Evolutionary conservation across 768 basidiomycete genomes (phyloP).

Genomic region (Boletales sp.): DNA sequence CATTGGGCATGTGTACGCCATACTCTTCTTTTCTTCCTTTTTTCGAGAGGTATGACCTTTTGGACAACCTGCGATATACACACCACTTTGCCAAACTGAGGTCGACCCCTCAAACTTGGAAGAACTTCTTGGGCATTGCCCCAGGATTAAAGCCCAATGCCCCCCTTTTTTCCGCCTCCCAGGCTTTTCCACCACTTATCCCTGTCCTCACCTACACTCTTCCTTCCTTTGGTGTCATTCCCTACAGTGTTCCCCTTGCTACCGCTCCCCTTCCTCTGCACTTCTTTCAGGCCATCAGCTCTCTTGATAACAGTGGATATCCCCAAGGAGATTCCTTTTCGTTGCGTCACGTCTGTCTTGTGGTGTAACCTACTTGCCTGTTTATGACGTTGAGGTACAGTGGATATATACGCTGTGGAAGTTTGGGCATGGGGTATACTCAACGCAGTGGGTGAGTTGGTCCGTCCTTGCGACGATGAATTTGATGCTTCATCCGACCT

Average conservation of each 20-base stretch:
- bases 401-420: not conserved
- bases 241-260: conserved; percentile 1
- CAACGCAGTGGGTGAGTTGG: not conserved
- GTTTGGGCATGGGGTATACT: not conserved
- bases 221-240: not conserved
- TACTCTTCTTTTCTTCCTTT: too few relatives aligned
- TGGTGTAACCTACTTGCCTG: not conserved
- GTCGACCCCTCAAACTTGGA: too few relatives aligned
- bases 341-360: conserved; percentile 2
- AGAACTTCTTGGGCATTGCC: too few relatives aligned
- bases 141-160: conserved; percentile 4
- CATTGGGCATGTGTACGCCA: too few relatives aligned
- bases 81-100: too few relatives aligned
- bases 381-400: not conserved
- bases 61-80: too few relatives aligned
- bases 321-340: conserved; percentile 64
- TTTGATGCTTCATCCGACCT: not conserved
- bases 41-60: too few relatives aligned
- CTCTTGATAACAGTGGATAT: conserved; percentile 48
- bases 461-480: not conserved
- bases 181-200: conserved; percentile 48
- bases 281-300: conserved; percentile 6
- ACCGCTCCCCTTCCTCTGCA: conserved; percentile 5
- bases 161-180: conserved; percentile 12
- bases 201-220: not conserved